Base-by-base conservation (phyloP, 148 eudicot genomes). In the Arctostaphylos glauca region DNA sequence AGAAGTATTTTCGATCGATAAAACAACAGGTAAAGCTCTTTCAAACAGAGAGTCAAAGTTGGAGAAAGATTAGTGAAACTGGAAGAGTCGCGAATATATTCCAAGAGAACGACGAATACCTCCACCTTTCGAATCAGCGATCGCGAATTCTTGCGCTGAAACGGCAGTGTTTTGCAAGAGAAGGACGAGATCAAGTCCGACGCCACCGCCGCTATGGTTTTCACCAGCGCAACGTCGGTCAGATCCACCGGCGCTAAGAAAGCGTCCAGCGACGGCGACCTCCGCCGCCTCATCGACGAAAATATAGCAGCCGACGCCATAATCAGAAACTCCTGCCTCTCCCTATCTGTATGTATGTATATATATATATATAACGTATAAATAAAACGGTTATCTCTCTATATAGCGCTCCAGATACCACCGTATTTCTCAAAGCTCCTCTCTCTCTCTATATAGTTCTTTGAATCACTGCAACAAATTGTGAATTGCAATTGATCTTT, bases 171-270 rank as follows among this genome's bases (percentile, higher is more conserved):
- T 47, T 64, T 82, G 44, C 85, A 89, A 0, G 96, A 88, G 66
- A 84, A 91, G 13, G 92, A 87, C 5, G 90, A 82, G 43, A 85
- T 83, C 60, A 94, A 79, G 54, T 94, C 96, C 5, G 87, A 62
- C 1, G 92, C 84, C 12, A 94, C 85, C 2, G 87, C 86, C 38
- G 80, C 85, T 72, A 95, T 58, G 38, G 94, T 89, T 52, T 84
- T 87, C n/a, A 94, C 54, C n/a, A 95, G 82, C 47, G 89, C 89
- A 5, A 81, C 88, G 74, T 88, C 89, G 2, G 91, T 74, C 6
- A 92, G 91, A 91, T 95, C 90, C 75, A 92, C 95, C 79, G 98
- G 98, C 56, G 92, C 94, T n/a, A 95, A 80, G 84, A 95, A 92
- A 4, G 98, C 94, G 87, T 95, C 95, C 78, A 93, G 81, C 0